phyloP scores from a whole-genome alignment of 2,329 filamentous ascomycete species.

The Aureobasidium sp. region DNA sequence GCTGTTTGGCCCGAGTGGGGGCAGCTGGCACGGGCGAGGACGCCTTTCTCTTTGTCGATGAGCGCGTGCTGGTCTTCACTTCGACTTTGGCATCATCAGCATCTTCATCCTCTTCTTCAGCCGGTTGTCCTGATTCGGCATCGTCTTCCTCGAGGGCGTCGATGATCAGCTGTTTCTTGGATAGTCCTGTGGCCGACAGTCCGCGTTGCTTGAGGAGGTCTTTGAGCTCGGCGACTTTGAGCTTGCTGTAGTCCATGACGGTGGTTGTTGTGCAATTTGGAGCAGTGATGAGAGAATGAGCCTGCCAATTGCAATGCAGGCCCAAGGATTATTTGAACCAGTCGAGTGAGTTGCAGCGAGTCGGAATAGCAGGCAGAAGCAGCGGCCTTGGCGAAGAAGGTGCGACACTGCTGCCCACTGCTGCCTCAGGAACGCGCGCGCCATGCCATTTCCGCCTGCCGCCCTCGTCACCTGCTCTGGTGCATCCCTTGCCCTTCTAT shows the following conservation, averaged over 20 bases:
- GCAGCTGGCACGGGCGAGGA: not conserved
- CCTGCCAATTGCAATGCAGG: not conserved
- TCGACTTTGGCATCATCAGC: not conserved
- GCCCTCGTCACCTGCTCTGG: not conserved
- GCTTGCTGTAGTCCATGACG: conserved; percentile 33
- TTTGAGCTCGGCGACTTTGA: conserved; percentile 35
- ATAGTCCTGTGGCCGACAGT: conserved; percentile 35
- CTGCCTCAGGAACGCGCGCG: conserved; percentile 6
- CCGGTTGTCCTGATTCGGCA: not conserved
- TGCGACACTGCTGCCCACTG: conserved; percentile 15
- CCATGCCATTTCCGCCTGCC: not conserved
- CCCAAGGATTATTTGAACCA: not conserved
- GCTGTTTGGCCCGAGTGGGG: conserved; percentile 17
- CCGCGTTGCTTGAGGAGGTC: conserved; percentile 34
- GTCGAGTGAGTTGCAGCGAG: not conserved
- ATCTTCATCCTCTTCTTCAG: not conserved
- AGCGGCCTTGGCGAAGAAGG: not conserved
- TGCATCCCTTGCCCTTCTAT: not conserved
- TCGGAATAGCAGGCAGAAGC: conserved; percentile 8
- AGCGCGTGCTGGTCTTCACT: conserved; percentile 23
- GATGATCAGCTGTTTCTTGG: conserved; percentile 35
- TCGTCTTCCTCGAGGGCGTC: conserved; percentile 32
- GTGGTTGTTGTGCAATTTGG: not conserved
- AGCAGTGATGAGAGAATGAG: not conserved
- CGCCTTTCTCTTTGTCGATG: conserved; percentile 12